These are phyloP conservation scores for Terfezia claveryi DNA, from an alignment of 495 filamentous ascomycete species.

Conservation along the genomic window DNA sequence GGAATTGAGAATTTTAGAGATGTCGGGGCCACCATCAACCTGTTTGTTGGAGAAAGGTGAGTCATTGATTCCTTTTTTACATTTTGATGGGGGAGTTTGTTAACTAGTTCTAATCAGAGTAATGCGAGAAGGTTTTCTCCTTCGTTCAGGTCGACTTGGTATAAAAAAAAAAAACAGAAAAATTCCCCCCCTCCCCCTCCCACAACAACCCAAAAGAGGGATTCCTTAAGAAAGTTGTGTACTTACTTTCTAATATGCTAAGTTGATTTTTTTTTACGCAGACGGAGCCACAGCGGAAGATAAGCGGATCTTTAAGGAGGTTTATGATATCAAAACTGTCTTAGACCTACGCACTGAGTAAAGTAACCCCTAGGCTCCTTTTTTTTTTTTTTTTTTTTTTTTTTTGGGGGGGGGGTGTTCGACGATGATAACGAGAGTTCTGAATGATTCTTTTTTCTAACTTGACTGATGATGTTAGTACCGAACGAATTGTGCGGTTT, in stretches of 20 bases:
- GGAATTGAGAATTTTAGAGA: constrained; percentile 68
- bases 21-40: constrained; percentile 53
- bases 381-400: no score
- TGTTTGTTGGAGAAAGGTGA: constrained; percentile 31
- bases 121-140: constrained; percentile 48
- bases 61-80: neutral
- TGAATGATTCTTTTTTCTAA: no score
- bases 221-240: no score
- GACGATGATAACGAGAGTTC: no score
- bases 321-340: constrained; percentile 43
- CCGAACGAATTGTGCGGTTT: neutral
- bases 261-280: constrained; percentile 10
- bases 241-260: no score
- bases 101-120: constrained; percentile 21
- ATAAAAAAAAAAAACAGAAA: no score
- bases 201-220: no score
- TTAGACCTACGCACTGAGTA: constrained; percentile 62
- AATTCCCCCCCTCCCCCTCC: no score
- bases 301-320: constrained; percentile 33
- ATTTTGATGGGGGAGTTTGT: neutral
- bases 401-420: no score
- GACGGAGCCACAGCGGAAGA: constrained; percentile 53
- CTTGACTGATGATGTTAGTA: neutral
- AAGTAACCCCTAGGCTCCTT: no score
- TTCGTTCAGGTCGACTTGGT: constrained; percentile 51